phyloP scores from a whole-genome alignment of 352 stramenopile genomes.

The Phytophthora pini region DNA sequence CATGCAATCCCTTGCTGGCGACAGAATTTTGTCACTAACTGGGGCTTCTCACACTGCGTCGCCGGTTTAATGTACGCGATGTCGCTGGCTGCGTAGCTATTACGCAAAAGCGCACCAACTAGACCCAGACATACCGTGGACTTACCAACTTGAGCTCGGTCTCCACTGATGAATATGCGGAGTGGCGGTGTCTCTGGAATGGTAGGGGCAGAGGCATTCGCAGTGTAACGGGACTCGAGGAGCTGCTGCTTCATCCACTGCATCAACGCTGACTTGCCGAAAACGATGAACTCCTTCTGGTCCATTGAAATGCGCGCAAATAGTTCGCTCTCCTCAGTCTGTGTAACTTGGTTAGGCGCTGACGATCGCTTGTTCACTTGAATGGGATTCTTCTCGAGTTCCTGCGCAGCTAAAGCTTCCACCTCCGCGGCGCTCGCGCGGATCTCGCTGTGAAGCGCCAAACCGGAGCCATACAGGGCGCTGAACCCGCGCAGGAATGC shows the following conservation, averaged over 20 bases:
- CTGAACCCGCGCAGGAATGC: constrained; percentile 61
- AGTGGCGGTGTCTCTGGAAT: constrained; percentile 27
- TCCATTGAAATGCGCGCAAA: constrained; percentile 41
- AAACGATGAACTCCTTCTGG: constrained; percentile 31
- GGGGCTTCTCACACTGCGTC: constrained; percentile 96
- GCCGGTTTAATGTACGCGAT: constrained; percentile 99
- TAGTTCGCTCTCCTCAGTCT: constrained; percentile 6
- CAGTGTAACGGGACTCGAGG: constrained; percentile 38
- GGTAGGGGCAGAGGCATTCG: neutral
- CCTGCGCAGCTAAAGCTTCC: constrained; percentile 16
- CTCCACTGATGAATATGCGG: constrained; percentile 78
- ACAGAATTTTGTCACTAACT: constrained; percentile 96
- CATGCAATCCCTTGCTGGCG: constrained; percentile 86
- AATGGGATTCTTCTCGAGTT: constrained; percentile 15
- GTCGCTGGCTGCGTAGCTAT: constrained; percentile 65
- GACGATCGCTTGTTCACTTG: constrained; percentile 25
- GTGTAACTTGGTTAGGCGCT: neutral
- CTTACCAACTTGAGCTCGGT: constrained; percentile 95
- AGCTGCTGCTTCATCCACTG: constrained; percentile 48
- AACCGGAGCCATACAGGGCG: constrained; percentile 56
- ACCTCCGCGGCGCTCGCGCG: constrained; percentile 22
- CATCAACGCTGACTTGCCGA: constrained; percentile 35
- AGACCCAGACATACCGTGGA: constrained; percentile 96
- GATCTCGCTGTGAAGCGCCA: constrained; percentile 42
- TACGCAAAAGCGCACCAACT: constrained; percentile 88